phyloP scores from a whole-genome alignment of 1,139 yeast species.

The Magnusiomyces magnusii region DNA sequence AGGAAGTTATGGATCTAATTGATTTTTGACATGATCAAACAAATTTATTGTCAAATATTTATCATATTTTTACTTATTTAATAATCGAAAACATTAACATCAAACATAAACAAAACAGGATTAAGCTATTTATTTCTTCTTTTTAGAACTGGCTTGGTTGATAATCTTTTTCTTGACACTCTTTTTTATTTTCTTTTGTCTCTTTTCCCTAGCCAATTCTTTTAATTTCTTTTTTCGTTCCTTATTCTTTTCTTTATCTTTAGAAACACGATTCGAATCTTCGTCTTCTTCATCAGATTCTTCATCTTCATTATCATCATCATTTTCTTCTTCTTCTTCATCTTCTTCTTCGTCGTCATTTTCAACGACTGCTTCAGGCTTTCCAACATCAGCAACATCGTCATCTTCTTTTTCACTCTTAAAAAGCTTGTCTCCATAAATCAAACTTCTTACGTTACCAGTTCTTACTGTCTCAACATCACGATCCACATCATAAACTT shows the following conservation, averaged over 20 bases:
- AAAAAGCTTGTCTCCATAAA: conserved; percentile 33
- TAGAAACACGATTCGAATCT: conserved; percentile 57
- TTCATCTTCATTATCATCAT: conserved; percentile 35
- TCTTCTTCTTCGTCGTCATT: conserved; percentile 24
- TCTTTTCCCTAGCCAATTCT: conserved; percentile 75
- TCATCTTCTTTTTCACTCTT: conserved; percentile 31
- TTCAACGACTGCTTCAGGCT: neutral
- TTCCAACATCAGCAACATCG: conserved; percentile 20
- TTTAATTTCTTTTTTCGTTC: conserved; percentile 79
- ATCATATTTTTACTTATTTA: too few relatives aligned
- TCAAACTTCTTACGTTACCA: conserved; percentile 76
- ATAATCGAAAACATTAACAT: too few relatives aligned
- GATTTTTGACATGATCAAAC: too few relatives aligned
- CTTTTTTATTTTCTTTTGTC: conserved; percentile 88
- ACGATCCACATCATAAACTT: conserved; percentile 53
- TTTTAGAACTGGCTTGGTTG: conserved; percentile 16
- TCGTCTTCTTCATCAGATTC: conserved; percentile 36
- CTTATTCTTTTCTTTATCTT: conserved; percentile 79
- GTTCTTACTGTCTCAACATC: conserved; percentile 75
- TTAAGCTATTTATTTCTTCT: neutral
- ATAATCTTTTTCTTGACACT: conserved; percentile 62
- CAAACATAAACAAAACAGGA: neutral
- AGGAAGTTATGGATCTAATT: conserved; percentile 64
- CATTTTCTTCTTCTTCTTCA: conserved; percentile 35
- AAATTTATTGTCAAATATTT: too few relatives aligned